A percentile compares a stretch with the other conserved stretches of the same genome.
These are phyloP conservation scores for Amphirosellinia nigrospora DNA, from an alignment of 495 filamentous ascomycete species.

Conservation along the genomic window DNA sequence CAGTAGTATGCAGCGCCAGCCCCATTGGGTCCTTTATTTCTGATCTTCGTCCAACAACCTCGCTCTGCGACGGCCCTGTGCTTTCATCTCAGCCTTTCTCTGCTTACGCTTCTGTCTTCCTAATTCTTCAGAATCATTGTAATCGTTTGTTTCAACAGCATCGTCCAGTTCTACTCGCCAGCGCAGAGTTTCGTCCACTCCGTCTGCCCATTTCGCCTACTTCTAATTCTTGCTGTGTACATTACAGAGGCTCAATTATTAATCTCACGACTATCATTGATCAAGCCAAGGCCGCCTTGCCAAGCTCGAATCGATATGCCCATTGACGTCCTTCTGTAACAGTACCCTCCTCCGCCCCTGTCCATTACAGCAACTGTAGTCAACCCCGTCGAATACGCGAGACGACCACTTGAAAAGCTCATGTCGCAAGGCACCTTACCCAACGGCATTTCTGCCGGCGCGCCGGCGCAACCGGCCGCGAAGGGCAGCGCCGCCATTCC, in stretches of 20 bases:
- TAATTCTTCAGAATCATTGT: background rate
- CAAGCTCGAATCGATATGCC: slow-evolving; percentile 23
- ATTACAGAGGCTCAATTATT: background rate
- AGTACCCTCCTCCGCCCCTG: background rate
- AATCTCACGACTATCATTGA: background rate
- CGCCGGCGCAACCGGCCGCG: slow-evolving; percentile 56
- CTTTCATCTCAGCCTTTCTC: slow-evolving; percentile 6
- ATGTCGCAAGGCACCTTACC: slow-evolving; percentile 30
- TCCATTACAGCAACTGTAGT: background rate
- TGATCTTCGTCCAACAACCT: slow-evolving; percentile 3
- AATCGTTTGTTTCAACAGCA: slow-evolving; percentile 14
- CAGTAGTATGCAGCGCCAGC: background rate
- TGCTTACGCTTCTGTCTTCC: slow-evolving; percentile 16
- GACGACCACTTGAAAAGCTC: slow-evolving; percentile 6
- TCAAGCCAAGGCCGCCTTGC: background rate
- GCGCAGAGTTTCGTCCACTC: background rate
- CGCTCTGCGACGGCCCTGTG: slow-evolving; percentile 3
- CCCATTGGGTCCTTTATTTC: slow-evolving; percentile 17
- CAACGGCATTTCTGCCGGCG: slow-evolving; percentile 35
- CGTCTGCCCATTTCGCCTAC: background rate
- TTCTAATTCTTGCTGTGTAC: slow-evolving; percentile 3
- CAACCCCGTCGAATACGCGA: slow-evolving; percentile 1
- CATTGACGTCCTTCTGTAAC: slow-evolving; percentile 22
- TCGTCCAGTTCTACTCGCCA: background rate
- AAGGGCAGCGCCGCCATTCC: slow-evolving; percentile 65